Base-by-base conservation (phyloP, 2,329 filamentous ascomycete genomes). In the Aspergillus fructus region DNA sequence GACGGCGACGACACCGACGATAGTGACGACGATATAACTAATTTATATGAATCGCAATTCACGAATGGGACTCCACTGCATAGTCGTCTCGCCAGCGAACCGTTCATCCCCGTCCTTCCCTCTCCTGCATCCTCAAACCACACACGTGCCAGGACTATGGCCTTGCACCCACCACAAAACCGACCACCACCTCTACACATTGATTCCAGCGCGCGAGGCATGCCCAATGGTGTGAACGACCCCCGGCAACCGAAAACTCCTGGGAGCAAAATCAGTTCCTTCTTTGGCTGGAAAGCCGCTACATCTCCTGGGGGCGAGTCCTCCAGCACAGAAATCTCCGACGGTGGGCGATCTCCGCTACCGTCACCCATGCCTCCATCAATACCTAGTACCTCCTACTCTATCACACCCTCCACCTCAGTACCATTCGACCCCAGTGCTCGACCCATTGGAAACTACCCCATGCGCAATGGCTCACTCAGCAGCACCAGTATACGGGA, bases 221-320 rank as follows among this genome's bases (percentile, higher is more conserved):
- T 73, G 62, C 72, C 76, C 56, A 66, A 66, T 30, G 13, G 37
- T 27, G 64, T 68, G 17, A 58, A 57, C 34, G 71, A 76, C 53
- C 64, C 66, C 37, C 71, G 74, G 59, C 71, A 74, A 58, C 79
- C 80, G 5, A 82, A 81, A 64, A 82, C 81, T 2, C 80, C 82
- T 17, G 79, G 79, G 46, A 79, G 78, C 56, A 85, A 84, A 56
- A 81, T 89, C 66, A 83, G 83, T 45, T 85, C 83, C 13, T 87
- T 89, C 72, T 89, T 89, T 65, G 84, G 85, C 59, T 88, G 86
- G 84, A 87, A 85, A 61, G 81, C 79, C 21, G 74, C 79, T 24
- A 77, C 79, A 47, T 81, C 81, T 3, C 81, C 83, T 55, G 80
- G 81, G 15, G 78, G 78, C 13, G 85, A 85, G 53, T 85, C 83